Percentiles rank a stretch among this genome's conserved stretches.
Conservation (phyloP, 805 yeast genomes). For the Ogataea haglerorum region DNA sequence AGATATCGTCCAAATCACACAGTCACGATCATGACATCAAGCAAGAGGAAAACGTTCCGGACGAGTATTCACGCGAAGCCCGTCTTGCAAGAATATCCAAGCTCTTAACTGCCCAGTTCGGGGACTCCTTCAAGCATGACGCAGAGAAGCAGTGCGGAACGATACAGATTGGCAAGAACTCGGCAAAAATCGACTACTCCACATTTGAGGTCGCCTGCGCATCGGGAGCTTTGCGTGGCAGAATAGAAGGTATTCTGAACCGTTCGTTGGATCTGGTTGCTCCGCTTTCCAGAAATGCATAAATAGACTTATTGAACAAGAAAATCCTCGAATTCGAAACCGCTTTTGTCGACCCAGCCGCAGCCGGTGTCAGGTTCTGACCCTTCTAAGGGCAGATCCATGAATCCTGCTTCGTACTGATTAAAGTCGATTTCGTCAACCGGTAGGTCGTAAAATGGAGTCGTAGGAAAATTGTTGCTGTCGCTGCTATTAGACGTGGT, state of each 20-base stretch:
- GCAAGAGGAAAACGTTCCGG: conserved; percentile 14
- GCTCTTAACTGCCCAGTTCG: conserved; percentile 81
- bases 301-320: conserved; percentile 14
- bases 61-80: conserved; percentile 28
- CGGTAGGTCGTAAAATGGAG: conserved; percentile 5
- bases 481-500: neutral
- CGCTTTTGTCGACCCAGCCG: conserved; percentile 53
- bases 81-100: conserved; percentile 55
- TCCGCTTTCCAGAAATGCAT: conserved; percentile 53
- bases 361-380: conserved; percentile 47
- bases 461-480: neutral
- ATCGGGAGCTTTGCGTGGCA: conserved; percentile 71
- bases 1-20: conserved; percentile 66
- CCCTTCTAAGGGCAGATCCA: conserved; percentile 24
- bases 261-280: conserved; percentile 81
- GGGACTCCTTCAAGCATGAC: conserved; percentile 56
- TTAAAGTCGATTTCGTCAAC: conserved; percentile 29
- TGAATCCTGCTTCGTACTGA: conserved; percentile 21
- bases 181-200: conserved; percentile 64
- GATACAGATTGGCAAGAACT: conserved; percentile 70
- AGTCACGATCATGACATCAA: conserved; percentile 24
- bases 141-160: conserved; percentile 46
- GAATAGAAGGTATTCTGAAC: conserved; percentile 76
- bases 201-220: conserved; percentile 66
- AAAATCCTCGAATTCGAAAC: conserved; percentile 37